Evolutionary conservation across 495 filamentous ascomycete genomes (phyloP), one percentile per base, ranked within the genome.

Genomic region (Hypoxylon crocopeplum): DNA sequence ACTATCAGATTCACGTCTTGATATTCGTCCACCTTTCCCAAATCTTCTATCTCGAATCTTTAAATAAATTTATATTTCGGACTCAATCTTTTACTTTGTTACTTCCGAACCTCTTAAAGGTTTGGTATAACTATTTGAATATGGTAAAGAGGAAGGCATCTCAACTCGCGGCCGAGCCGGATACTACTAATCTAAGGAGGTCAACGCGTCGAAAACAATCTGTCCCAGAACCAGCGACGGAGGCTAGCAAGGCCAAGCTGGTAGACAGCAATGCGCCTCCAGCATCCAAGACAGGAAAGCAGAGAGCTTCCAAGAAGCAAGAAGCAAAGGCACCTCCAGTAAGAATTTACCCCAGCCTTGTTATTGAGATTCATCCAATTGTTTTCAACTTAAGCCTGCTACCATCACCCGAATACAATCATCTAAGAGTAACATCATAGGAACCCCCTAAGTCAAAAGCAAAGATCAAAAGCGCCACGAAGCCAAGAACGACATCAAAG

Each of bases 111-210:
- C 32, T 34, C 32, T 34, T 5, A 7, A 3, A 34, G 7, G 7
- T n/a, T 34, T 7, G 12, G 13, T 5, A 7, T 34, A 3, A 13
- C 15, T 19, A 8, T 29, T 27, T 13, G 5, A 40, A 7, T 25
- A 78, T 78, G 76, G 62, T 66, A 3, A 79, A 78, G 39, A 68
- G 75, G 34, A 78, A 77, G 48, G 70, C 74, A 15, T 40, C 37
- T 1, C 56, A 54, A 6, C 8, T 56, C 6, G 62, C 64, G 39
- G 42, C 48, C 10, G 59, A 55, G 24, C 3, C 30, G 15, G 54
- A 62, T 42, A 13, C 13, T 0, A 48, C 48, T 8, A 22, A 38
- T 21, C 54, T 65, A 34, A 61, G 70, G 33, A 58, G 70, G 32
- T 73, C 70, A 33, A 64, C 68, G 61, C 68, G 70, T 58, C 63